Conservation (phyloP, 768 basidiomycete species). For the Mrakia blollopis region DNA sequence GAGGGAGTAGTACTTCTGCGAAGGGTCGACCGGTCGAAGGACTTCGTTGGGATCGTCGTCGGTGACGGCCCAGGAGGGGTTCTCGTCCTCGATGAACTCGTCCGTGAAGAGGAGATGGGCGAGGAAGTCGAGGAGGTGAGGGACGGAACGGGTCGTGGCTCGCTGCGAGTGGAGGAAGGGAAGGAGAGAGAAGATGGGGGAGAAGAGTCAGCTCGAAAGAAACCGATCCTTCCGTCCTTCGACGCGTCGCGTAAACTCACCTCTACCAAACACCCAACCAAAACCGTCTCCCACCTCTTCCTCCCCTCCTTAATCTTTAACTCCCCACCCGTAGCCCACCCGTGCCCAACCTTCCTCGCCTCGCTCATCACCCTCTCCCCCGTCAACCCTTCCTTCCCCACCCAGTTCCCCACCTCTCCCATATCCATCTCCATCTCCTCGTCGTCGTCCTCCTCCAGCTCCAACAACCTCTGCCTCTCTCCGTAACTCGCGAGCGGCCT, state of each 20-base stretch:
- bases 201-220: not conserved
- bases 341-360: slow-evolving; percentile 63
- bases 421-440: slow-evolving; percentile 30
- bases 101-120: slow-evolving; percentile 69
- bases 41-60: slow-evolving; percentile 19
- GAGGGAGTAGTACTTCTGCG: slow-evolving; percentile 66
- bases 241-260: slow-evolving; percentile 51
- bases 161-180: slow-evolving; percentile 39
- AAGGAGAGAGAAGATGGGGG: not conserved
- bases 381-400: slow-evolving; percentile 67
- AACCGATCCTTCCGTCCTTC: not conserved
- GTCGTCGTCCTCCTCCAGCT: slow-evolving; percentile 32
- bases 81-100: slow-evolving; percentile 33
- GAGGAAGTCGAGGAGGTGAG: slow-evolving; percentile 64
- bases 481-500: slow-evolving; percentile 21
- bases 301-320: slow-evolving; percentile 67
- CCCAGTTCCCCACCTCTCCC: slow-evolving; percentile 65
- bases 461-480: not conserved
- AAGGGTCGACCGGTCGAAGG: slow-evolving; percentile 50
- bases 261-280: slow-evolving; percentile 76
- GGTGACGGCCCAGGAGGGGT: slow-evolving; percentile 24
- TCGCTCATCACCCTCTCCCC: slow-evolving; percentile 52
- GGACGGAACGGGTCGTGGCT: slow-evolving; percentile 61
- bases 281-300: slow-evolving; percentile 72
- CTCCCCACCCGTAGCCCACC: slow-evolving; percentile 48